phyloP scores from a whole-genome alignment of 2,329 filamentous ascomycete genomes.

The Diaporthe nobilis region DNA sequence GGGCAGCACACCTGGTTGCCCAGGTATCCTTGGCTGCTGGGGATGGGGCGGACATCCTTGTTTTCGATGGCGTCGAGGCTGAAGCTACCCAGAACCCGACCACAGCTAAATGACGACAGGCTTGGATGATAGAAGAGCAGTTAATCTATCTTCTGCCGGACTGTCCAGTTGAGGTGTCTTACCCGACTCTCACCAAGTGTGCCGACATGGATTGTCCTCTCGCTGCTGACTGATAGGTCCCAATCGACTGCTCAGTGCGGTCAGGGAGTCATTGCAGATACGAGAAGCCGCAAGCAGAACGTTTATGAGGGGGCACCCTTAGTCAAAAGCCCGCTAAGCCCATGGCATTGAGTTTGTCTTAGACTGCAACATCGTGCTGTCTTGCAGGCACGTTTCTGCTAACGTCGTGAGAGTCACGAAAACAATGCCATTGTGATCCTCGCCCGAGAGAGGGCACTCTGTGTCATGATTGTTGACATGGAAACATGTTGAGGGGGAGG shows the following conservation, averaged over 20 bases:
- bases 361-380: background rate
- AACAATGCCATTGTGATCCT: background rate
- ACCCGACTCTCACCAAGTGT: conserved; percentile 15
- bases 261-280: conserved; percentile 25
- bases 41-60: conserved; percentile 32
- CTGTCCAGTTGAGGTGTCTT: conserved; percentile 23
- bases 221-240: conserved; percentile 10
- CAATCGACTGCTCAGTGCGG: conserved; percentile 11
- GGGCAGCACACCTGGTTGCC: conserved; percentile 34
- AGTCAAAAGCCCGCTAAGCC: conserved; percentile 23
- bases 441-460: background rate
- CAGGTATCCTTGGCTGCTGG: conserved; percentile 14
- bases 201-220: conserved; percentile 19
- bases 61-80: conserved; percentile 36
- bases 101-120: conserved; percentile 31
- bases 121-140: conserved; percentile 3
- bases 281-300: conserved; percentile 21
- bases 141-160: conserved; percentile 26
- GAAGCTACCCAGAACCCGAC: conserved; percentile 28
- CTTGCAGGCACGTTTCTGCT: conserved; percentile 5
- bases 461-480: background rate
- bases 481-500: background rate
- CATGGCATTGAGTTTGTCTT: conserved; percentile 10
- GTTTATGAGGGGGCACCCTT: background rate
- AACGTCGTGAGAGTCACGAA: background rate